Percentiles rank a stretch among this genome's conserved stretches.
Evolutionary conservation across 2,329 filamentous ascomycete species (phyloP).

Genomic region (Catunica adiposa): DNA sequence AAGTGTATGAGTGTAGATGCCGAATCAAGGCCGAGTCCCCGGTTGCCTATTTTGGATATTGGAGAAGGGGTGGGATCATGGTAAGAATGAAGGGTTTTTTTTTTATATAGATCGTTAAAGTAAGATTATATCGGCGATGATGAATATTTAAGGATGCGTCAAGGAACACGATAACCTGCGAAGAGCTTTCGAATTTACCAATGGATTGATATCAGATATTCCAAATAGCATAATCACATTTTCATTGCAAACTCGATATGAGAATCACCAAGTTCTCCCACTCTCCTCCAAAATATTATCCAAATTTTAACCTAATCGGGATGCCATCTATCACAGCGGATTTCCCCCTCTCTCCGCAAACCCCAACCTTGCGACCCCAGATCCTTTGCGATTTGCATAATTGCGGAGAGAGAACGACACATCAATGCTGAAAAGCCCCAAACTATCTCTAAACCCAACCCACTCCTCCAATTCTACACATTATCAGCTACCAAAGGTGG

Average conservation of each 20-base stretch:
- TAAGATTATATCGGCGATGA: neutral
- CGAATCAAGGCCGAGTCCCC: neutral
- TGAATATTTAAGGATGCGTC: too few species aligned
- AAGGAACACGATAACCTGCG: too few species aligned
- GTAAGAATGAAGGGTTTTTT: neutral
- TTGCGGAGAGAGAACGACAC: neutral
- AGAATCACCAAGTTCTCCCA: too few species aligned
- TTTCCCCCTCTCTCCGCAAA: neutral
- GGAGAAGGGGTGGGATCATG: neutral
- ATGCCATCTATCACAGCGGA: too few species aligned
- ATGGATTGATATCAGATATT: too few species aligned
- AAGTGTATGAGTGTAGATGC: neutral
- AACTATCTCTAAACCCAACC: neutral
- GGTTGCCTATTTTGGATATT: neutral
- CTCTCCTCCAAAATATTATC: too few species aligned
- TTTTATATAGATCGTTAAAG: neutral
- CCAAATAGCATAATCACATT: too few species aligned
- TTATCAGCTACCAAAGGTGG: too few species aligned
- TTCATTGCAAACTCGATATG: too few species aligned
- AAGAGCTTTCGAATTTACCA: too few species aligned
- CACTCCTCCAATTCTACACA: too few species aligned
- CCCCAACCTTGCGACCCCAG: neutral
- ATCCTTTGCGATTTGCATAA: neutral
- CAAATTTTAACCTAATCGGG: too few species aligned
- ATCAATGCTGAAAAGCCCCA: neutral